Evolutionary conservation across 306 rosid species (phyloP).

Genomic region (Benincasa hispida): DNA sequence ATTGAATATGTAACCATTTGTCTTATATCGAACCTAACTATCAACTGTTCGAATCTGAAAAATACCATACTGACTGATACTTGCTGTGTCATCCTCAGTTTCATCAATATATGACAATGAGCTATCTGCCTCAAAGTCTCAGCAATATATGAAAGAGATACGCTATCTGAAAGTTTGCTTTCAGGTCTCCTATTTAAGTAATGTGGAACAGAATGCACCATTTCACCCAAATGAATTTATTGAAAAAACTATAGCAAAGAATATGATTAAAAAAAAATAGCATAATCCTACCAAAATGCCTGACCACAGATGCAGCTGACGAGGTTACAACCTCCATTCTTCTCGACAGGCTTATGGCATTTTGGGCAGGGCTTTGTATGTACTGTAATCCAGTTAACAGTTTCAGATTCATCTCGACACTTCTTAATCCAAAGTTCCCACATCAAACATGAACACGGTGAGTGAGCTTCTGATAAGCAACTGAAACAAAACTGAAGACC

Average conservation of each 20-base stretch:
- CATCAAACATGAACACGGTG: constrained; percentile 93
- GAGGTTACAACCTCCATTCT: constrained; percentile 97
- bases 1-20: not conserved
- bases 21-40: not conserved
- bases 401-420: constrained; percentile 95
- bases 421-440: constrained; percentile 94
- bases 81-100: not conserved
- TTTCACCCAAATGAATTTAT: not conserved
- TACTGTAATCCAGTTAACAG: constrained; percentile 94
- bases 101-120: not conserved
- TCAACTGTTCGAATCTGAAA: not conserved
- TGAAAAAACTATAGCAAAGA: not conserved
- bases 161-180: not conserved
- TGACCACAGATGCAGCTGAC: constrained; percentile 95
- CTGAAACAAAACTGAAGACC: constrained; percentile 83
- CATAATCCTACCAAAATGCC: constrained; percentile 73
- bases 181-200: not conserved
- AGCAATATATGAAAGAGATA: not conserved
- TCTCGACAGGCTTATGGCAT: constrained; percentile 94
- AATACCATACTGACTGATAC: not conserved
- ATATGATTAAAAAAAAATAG: not conserved
- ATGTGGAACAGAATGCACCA: not conserved
- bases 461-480: constrained; percentile 76
- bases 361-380: constrained; percentile 92
- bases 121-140: constrained; percentile 2